phyloP scores from a whole-genome alignment of 257 asterid species.

The Nicotiana paniculata region DNA sequence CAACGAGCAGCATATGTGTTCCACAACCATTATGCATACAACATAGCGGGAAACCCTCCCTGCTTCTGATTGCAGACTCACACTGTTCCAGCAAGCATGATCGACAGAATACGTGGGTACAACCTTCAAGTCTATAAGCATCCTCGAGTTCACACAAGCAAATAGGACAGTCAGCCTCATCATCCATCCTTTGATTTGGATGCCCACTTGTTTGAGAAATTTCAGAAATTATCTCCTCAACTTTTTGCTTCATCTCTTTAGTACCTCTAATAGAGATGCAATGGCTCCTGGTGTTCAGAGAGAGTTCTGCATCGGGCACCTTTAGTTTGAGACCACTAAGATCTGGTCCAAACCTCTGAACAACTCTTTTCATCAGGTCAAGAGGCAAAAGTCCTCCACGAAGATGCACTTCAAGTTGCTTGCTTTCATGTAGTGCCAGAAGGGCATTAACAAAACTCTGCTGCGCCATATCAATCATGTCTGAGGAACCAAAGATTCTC shows the following conservation, averaged over 20 bases:
- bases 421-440: constrained; percentile 49
- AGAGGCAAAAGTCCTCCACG: constrained; percentile 60
- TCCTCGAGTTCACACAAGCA: constrained; percentile 87
- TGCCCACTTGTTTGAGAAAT: constrained; percentile 35
- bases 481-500: constrained; percentile 57
- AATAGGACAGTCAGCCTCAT: constrained; percentile 51
- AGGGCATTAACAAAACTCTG: constrained; percentile 44
- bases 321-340: constrained; percentile 62
- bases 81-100: constrained; percentile 75
- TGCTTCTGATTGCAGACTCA: constrained; percentile 56
- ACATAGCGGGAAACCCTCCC: constrained; percentile 53
- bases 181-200: constrained; percentile 17
- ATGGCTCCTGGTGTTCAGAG: constrained; percentile 50
- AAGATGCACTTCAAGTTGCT: constrained; percentile 75
- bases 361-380: constrained; percentile 87
- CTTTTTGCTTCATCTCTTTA: constrained; percentile 63
- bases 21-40: constrained; percentile 52
- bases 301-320: constrained; percentile 60
- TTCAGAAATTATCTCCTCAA: constrained; percentile 42
- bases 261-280: constrained; percentile 47
- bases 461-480: constrained; percentile 41
- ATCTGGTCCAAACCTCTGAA: constrained; percentile 69
- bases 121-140: constrained; percentile 53
- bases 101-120: constrained; percentile 65
- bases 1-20: constrained; percentile 43